Percentiles rank a stretch among this genome's conserved stretches.
Conservation (phyloP, 2,329 filamentous ascomycete species). For the Leptographium radiaticola region DNA sequence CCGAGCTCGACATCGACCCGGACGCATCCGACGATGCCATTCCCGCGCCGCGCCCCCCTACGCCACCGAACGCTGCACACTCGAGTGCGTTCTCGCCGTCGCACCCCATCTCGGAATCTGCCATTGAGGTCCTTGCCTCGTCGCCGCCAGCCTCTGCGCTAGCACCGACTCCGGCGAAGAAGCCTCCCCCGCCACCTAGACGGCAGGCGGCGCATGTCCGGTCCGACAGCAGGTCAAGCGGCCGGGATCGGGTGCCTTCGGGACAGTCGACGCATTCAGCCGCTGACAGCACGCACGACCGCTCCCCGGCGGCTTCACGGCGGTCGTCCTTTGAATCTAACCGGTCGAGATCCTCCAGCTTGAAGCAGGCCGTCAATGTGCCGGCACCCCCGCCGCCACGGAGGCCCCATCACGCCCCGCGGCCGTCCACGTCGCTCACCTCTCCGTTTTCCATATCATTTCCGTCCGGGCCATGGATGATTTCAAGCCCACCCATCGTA, state of each 20-base stretch:
- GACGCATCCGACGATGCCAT: slow-evolving; percentile 16
- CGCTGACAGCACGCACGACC: slow-evolving; percentile 5
- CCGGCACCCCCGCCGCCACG: slow-evolving; percentile 44
- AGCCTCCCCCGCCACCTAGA: slow-evolving; percentile 33
- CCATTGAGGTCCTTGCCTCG: background rate
- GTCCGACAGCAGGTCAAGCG: slow-evolving; percentile 24
- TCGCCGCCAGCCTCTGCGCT: background rate
- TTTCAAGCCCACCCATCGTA: background rate
- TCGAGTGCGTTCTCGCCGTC: slow-evolving; percentile 13
- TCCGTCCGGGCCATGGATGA: background rate
- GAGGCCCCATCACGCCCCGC: slow-evolving; percentile 28
- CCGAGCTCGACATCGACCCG: slow-evolving; percentile 23
- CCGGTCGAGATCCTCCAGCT: slow-evolving; percentile 31
- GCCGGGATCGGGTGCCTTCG: slow-evolving; percentile 5
- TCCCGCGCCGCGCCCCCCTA: slow-evolving; percentile 22
- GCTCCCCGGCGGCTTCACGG: slow-evolving; percentile 17
- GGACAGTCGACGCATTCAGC: slow-evolving; percentile 20
- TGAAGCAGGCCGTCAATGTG: slow-evolving; percentile 24
- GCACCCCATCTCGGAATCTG: background rate
- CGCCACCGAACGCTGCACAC: slow-evolving; percentile 24
- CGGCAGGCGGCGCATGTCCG: slow-evolving; percentile 32
- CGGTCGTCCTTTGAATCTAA: slow-evolving; percentile 39
- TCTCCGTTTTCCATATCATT: slow-evolving; percentile 9
- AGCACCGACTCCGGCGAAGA: slow-evolving; percentile 2
- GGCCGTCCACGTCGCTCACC: slow-evolving; percentile 13